phyloP scores from a whole-genome alignment of 176 grass and related monocot genomes.

The Phoenix dactylifera region DNA sequence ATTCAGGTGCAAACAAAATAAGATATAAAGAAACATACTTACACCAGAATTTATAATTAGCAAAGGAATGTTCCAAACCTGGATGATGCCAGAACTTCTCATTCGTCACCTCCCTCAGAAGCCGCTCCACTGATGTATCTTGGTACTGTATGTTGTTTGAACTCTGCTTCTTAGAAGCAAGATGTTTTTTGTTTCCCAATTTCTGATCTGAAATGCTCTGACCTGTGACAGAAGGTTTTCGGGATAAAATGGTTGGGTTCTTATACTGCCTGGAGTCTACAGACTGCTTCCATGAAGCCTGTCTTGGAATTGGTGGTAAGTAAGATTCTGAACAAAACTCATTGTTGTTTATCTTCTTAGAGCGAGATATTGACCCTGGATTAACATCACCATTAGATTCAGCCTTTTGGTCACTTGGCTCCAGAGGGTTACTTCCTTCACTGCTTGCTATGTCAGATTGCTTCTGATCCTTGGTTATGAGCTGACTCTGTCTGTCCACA shows the following conservation, averaged over 20 bases:
- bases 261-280: slow-evolving; percentile 63
- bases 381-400: slow-evolving; percentile 73
- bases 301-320: slow-evolving; percentile 32
- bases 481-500: slow-evolving; percentile 47
- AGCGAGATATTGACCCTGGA: slow-evolving; percentile 25
- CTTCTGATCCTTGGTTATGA: slow-evolving; percentile 39
- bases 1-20: too few species aligned
- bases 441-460: slow-evolving; percentile 45
- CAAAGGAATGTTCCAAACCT: slow-evolving; percentile 38
- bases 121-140: slow-evolving; percentile 88
- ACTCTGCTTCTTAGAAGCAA: slow-evolving; percentile 72
- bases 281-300: slow-evolving; percentile 50
- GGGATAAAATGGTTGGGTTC: slow-evolving; percentile 31
- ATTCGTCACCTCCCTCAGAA: slow-evolving; percentile 88
- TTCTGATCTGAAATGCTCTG: slow-evolving; percentile 58
- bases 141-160: slow-evolving; percentile 55
- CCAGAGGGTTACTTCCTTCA: slow-evolving; percentile 44
- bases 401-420: slow-evolving; percentile 41
- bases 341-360: slow-evolving; percentile 48
- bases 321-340: slow-evolving; percentile 35
- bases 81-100: slow-evolving; percentile 99
- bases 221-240: slow-evolving; percentile 33
- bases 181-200: slow-evolving; percentile 52
- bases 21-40: too few species aligned
- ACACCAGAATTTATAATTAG: too few species aligned